phyloP scores from a whole-genome alignment of 768 basidiomycete genomes.

The Melanogaster broomeanus region DNA sequence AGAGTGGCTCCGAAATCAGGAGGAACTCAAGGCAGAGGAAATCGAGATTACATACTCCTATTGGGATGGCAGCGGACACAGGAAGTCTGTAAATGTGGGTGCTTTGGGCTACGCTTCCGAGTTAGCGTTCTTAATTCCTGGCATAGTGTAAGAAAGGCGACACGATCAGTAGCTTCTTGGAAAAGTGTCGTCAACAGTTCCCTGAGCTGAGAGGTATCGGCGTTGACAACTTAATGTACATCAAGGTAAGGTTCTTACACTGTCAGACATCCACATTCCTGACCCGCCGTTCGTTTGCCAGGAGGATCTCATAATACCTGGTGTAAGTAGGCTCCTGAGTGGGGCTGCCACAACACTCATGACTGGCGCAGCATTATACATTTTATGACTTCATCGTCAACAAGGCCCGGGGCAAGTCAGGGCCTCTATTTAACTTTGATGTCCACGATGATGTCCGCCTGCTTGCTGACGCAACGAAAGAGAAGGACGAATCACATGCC shows the following conservation, averaged over 20 bases:
- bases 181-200: slow-evolving; percentile 91
- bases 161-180: slow-evolving; percentile 80
- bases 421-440: slow-evolving; percentile 97
- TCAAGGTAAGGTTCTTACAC: slow-evolving; percentile 63
- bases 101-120: not conserved
- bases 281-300: slow-evolving; percentile 32
- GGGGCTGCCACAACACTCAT: not conserved
- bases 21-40: slow-evolving; percentile 66
- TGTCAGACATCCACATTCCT: not conserved
- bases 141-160: slow-evolving; percentile 96
- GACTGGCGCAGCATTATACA: slow-evolving; percentile 77
- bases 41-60: slow-evolving; percentile 96
- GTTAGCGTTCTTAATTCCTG: not conserved
- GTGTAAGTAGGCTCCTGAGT: slow-evolving; percentile 51
- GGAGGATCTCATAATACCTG: slow-evolving; percentile 98
- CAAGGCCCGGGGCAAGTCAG: slow-evolving; percentile 97
- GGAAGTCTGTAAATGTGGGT: slow-evolving; percentile 87
- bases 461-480: slow-evolving; percentile 90
- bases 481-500: slow-evolving; percentile 98
- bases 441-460: slow-evolving; percentile 98
- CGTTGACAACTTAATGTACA: slow-evolving; percentile 98
- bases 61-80: slow-evolving; percentile 98
- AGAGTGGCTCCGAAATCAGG: slow-evolving; percentile 81
- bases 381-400: slow-evolving; percentile 99
- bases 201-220: slow-evolving; percentile 88